A percentile compares a stretch with the other conserved stretches of the same genome.
phyloP scores from a whole-genome alignment of 768 basidiomycete species.

The Floccularia luteovirens region DNA sequence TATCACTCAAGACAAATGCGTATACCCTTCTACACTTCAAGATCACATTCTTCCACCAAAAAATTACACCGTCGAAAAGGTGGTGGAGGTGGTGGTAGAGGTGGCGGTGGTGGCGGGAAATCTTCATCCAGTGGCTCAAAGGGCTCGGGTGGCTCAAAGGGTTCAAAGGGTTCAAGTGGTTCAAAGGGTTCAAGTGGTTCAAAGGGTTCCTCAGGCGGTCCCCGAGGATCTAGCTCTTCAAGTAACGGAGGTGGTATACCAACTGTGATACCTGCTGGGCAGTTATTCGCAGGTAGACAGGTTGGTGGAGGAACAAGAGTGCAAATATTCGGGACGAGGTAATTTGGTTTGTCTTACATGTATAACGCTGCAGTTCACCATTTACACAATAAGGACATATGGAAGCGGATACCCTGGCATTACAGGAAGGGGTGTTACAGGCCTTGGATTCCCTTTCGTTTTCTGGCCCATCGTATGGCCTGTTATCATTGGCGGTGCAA shows the following conservation, averaged over 20 bases:
- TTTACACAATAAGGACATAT: too few species aligned
- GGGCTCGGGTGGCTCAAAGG: neutral
- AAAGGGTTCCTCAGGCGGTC: neutral
- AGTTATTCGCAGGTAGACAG: slow-evolving; percentile 36
- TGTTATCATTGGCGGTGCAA: slow-evolving; percentile 13
- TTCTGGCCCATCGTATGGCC: slow-evolving; percentile 60
- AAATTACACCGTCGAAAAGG: too few species aligned
- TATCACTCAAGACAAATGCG: too few species aligned
- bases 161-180: neutral
- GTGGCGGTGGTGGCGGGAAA: neutral
- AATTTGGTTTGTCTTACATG: slow-evolving; percentile 18
- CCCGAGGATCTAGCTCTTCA: neutral
- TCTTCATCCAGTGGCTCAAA: neutral
- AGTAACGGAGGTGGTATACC: slow-evolving; percentile 20
- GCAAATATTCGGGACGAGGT: slow-evolving; percentile 38
- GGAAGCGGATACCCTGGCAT: slow-evolving; percentile 56
- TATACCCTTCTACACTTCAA: too few species aligned
- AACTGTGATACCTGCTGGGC: slow-evolving; percentile 32
- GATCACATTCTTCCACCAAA: too few species aligned
- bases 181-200: neutral
- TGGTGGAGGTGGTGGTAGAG: neutral
- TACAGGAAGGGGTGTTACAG: slow-evolving; percentile 33
- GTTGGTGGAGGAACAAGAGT: slow-evolving; percentile 45
- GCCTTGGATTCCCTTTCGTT: slow-evolving; percentile 51
- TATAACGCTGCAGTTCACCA: slow-evolving; percentile 35